Base-by-base conservation (phyloP, 1,139 yeast genomes). In the Cylindricascospora bacillispora region DNA sequence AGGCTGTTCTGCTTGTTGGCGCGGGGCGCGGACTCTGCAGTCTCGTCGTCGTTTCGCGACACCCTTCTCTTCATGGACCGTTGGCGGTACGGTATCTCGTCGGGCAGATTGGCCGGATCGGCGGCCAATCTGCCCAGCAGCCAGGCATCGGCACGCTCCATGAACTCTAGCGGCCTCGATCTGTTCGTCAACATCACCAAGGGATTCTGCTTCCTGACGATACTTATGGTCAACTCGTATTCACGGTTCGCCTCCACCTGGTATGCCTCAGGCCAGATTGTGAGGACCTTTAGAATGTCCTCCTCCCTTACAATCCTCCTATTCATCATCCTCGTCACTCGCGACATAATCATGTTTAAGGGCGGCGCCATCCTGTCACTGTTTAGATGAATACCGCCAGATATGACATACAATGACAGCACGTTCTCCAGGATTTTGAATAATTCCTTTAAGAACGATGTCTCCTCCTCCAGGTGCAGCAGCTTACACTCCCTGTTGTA, bases 241-340 rank as follows among this genome's bases (percentile, higher is more conserved):
- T 33, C 35, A 3, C 39, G 38, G 26, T 44, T 43, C 15, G 40
- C 30, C 22, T 44, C 44, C 6, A 52, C 21, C 2, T 31, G 22
- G 25, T 49, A 52, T 12, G 43, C 40, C 6, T 41, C 38, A 2
- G 51, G 45, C 55, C 56, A 49, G 11, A 51, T 28, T 3, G 43
- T 33, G 22, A 42, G 12, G 38, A 47, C 34, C 20, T 29, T 27
- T 7, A 41, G 27, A 15, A 44, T 30, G 27, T 28, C 37, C 24
- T 39, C 38, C 28, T 40, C 26, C 28, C 43, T 19, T 29, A 48
- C 30, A 34, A 44, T 35, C 21, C 40, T 49, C 13, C 33, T 35
- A 19, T 37, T 37, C 39, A 46, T 32, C 48, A 51, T 44, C 24
- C 41, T 48, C 1, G 49, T 39, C 15, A 49, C 38, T 27, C 49